Conservation (phyloP, 257 asterid species). For the Solanum clarkiae region DNA sequence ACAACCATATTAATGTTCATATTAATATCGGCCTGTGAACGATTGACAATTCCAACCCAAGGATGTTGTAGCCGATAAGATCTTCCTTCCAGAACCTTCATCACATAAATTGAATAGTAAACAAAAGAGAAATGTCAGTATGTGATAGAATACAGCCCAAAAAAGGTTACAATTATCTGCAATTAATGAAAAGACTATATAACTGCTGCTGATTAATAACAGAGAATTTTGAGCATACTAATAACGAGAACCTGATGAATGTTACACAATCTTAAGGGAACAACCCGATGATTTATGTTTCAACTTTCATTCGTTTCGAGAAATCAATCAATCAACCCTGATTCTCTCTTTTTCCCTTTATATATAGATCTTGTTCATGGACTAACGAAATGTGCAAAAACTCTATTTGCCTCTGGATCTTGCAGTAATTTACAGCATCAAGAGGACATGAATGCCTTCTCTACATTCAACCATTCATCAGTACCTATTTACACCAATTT, state of each 20-base stretch:
- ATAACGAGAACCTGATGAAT: not conserved
- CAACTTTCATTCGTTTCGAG: not conserved
- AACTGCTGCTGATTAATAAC: not conserved
- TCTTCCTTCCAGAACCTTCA: constrained; percentile 39
- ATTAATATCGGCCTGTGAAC: constrained; percentile 35
- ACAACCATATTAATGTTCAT: constrained; percentile 20
- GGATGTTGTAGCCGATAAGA: constrained; percentile 28
- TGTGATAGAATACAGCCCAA: not conserved
- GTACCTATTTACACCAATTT: not conserved
- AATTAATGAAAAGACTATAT: not conserved
- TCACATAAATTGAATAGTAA: not conserved
- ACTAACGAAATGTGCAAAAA: not conserved
- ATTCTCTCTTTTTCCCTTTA: not conserved
- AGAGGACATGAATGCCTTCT: not conserved
- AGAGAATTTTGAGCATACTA: not conserved
- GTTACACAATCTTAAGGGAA: not conserved
- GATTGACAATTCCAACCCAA: constrained; percentile 42
- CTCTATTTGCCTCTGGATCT: not conserved
- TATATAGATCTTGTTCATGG: not conserved
- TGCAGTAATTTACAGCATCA: not conserved
- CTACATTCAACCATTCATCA: not conserved
- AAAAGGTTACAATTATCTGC: not conserved
- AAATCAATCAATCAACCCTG: not conserved
- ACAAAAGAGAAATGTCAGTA: not conserved
- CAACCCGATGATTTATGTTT: not conserved